Percentiles rank a stretch among this genome's conserved stretches.
Conservation (phyloP, 345 rosid genomes). For the Syzygium oleosum region DNA sequence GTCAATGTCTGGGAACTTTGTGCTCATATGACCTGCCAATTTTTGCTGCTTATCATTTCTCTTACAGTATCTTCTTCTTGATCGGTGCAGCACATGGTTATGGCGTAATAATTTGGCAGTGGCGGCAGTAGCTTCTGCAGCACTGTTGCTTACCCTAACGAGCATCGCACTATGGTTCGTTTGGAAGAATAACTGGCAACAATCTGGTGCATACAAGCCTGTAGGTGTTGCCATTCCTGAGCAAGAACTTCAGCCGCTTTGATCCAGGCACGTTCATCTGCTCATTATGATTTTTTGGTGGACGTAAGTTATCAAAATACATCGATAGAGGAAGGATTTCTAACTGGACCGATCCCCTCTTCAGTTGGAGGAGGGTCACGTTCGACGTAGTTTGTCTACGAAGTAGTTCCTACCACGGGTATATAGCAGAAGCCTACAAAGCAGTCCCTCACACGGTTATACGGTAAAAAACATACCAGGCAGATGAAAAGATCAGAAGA, state of each 20-base stretch:
- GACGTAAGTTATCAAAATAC: neutral
- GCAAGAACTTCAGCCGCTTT: conserved; percentile 78
- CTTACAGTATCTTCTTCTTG: neutral
- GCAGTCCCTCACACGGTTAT: neutral
- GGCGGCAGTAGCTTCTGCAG: conserved; percentile 19
- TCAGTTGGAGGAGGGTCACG: neutral
- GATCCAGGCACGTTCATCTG: neutral
- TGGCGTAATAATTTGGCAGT: conserved; percentile 29
- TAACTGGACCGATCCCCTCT: neutral
- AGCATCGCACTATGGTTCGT: conserved; percentile 39
- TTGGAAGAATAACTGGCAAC: conserved; percentile 34
- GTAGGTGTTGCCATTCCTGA: conserved; percentile 48
- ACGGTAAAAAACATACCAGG: neutral
- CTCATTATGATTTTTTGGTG: neutral
- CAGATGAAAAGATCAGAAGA: neutral
- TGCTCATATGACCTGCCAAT: neutral
- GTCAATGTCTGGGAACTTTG: neutral
- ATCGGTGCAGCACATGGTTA: conserved; percentile 61
- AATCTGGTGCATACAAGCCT: conserved; percentile 42
- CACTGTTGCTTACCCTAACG: conserved; percentile 30
- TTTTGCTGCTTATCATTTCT: neutral
- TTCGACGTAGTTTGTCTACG: neutral
- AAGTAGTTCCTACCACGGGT: neutral
- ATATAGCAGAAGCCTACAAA: neutral
- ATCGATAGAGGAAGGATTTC: neutral